Percentiles rank a stretch among this genome's conserved stretches.
phyloP scores from a whole-genome alignment of 169 alveolate genomes.

The Plasmodium gaboni region DNA sequence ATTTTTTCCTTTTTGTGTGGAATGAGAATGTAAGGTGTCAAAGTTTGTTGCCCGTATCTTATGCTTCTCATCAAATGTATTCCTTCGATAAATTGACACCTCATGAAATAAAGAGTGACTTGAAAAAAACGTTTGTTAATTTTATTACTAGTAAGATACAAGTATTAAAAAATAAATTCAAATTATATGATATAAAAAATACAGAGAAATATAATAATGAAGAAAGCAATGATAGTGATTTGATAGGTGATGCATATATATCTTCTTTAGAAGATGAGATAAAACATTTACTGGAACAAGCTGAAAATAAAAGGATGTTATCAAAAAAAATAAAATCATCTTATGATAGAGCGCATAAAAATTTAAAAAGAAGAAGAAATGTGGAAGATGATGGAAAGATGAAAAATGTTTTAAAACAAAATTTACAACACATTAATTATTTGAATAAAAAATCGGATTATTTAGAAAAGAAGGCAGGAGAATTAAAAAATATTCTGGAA shows the following conservation, averaged over 20 bases:
- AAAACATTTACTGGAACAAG: conserved; percentile 38
- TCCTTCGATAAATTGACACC: conserved; percentile 45
- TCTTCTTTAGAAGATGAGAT: conserved; percentile 61
- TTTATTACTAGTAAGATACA: conserved; percentile 48
- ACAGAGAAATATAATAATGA: not conserved
- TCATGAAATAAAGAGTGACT: conserved; percentile 43
- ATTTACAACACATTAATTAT: conserved; percentile 60
- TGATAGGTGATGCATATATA: conserved; percentile 13
- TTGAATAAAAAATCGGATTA: conserved; percentile 52
- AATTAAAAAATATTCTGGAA: conserved; percentile 39
- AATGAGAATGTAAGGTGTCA: conserved; percentile 26
- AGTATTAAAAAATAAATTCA: conserved; percentile 25
- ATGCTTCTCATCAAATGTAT: conserved; percentile 60
- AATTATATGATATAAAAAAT: not conserved
- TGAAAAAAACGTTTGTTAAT: conserved; percentile 37
- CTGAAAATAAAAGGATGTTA: conserved; percentile 39
- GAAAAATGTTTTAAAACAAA: conserved; percentile 46
- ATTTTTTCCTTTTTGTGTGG: not conserved
- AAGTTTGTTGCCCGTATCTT: conserved; percentile 47
- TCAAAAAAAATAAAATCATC: conserved; percentile 59
- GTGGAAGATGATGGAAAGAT: conserved; percentile 31
- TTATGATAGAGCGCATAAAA: conserved; percentile 58
- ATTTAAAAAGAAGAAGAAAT: conserved; percentile 25
- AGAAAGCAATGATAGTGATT: not conserved
- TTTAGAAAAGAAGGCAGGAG: conserved; percentile 57